phyloP scores from a whole-genome alignment of 1,284 basidiomycete species.

The Phylloboletellus chloephorus region DNA sequence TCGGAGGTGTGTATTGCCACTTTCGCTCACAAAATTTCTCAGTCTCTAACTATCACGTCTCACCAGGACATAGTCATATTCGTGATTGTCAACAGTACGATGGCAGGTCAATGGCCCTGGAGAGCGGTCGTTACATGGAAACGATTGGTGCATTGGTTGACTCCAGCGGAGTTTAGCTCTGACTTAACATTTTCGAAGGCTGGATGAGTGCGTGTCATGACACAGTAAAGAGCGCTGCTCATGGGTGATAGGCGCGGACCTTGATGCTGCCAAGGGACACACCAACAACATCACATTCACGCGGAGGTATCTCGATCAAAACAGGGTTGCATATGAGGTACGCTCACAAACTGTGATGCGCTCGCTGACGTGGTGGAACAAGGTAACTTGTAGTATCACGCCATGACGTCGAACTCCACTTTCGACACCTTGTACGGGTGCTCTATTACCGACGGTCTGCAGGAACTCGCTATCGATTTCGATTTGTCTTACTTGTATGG shows the following conservation, averaged over 20 bases:
- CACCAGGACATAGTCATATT: constrained; percentile 66
- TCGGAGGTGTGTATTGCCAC: constrained; percentile 48
- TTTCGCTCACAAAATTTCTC: background rate
- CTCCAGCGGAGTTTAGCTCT: background rate
- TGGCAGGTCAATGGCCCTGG: constrained; percentile 63
- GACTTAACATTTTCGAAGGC: constrained; percentile 14
- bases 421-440: constrained; percentile 56
- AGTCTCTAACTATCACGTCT: background rate
- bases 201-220: constrained; percentile 30
- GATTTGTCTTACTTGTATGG: constrained; percentile 56
- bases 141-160: constrained; percentile 54
- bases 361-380: background rate
- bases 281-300: constrained; percentile 53
- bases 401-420: constrained; percentile 35
- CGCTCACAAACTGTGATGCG: background rate
- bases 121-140: constrained; percentile 85
- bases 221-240: background rate
- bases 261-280: constrained; percentile 38
- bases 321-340: constrained; percentile 67
- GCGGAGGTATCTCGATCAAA: constrained; percentile 70
- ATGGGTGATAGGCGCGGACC: constrained; percentile 41
- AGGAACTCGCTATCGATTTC: constrained; percentile 47
- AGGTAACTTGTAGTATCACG: constrained; percentile 50
- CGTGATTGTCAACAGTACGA: constrained; percentile 67
- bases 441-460: constrained; percentile 51